Evolutionary conservation across 495 filamentous ascomycete species (phyloP).

Genomic region (Eremomyces bilateralis): DNA sequence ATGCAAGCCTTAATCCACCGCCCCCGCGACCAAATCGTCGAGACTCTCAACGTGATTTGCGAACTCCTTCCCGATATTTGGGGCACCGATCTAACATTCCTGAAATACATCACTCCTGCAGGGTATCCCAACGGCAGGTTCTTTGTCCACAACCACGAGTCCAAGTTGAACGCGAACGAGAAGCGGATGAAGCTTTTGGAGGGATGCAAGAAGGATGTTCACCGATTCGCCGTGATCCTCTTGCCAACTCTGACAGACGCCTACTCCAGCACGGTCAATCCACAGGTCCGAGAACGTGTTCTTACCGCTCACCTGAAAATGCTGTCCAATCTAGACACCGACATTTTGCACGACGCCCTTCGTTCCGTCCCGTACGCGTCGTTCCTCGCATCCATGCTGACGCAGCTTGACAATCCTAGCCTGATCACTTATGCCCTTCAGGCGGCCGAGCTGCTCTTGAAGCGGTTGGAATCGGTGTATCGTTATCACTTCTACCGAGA

Average conservation of each 20-base stretch:
- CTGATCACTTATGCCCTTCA: slow-evolving; percentile 72
- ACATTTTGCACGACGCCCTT: slow-evolving; percentile 67
- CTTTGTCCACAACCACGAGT: slow-evolving; percentile 25
- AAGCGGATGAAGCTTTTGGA: slow-evolving; percentile 58
- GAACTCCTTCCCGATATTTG: slow-evolving; percentile 64
- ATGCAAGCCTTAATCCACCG: slow-evolving; percentile 97
- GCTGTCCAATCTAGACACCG: slow-evolving; percentile 78
- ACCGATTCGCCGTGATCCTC: slow-evolving; percentile 83
- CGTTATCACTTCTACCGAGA: slow-evolving; percentile 94
- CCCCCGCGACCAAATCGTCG: slow-evolving; percentile 88
- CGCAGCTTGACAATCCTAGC: slow-evolving; percentile 79
- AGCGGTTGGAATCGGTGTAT: slow-evolving; percentile 68
- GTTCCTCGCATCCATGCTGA: slow-evolving; percentile 84
- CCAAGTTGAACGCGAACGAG: slow-evolving; percentile 32
- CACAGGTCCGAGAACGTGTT: slow-evolving; percentile 94
- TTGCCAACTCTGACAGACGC: slow-evolving; percentile 93
- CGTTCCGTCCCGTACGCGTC: slow-evolving; percentile 94
- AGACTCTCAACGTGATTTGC: slow-evolving; percentile 94
- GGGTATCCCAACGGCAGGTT: slow-evolving; percentile 21
- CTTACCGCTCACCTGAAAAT: slow-evolving; percentile 90
- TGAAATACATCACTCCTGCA: slow-evolving; percentile 31
- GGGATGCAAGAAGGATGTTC: slow-evolving; percentile 63
- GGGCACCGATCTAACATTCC: slow-evolving; percentile 24
- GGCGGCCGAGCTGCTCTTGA: slow-evolving; percentile 69
- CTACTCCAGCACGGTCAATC: slow-evolving; percentile 93